These are phyloP conservation scores for Paecilomyces formosus DNA, from an alignment of 2,329 filamentous ascomycete species.

Conservation along the genomic window DNA sequence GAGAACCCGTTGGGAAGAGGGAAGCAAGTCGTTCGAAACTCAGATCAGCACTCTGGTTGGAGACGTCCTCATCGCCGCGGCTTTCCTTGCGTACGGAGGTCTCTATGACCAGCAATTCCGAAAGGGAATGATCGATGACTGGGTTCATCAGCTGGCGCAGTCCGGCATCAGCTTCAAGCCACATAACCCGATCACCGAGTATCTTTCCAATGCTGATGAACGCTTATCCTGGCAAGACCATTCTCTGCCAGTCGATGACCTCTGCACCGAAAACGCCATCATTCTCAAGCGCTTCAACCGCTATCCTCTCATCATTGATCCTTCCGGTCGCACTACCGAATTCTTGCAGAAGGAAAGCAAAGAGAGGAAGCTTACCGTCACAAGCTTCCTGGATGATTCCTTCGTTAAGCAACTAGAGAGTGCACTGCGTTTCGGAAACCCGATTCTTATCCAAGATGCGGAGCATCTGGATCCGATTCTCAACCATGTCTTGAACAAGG, in stretches of 20 bases:
- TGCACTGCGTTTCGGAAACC: slow-evolving; percentile 93
- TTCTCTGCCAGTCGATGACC: slow-evolving; percentile 84
- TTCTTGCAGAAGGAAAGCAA: slow-evolving; percentile 94
- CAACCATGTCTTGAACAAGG: slow-evolving; percentile 98
- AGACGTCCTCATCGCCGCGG: slow-evolving; percentile 91
- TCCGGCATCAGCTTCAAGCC: slow-evolving; percentile 93
- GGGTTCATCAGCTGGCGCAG: slow-evolving; percentile 83
- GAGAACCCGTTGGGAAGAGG: slow-evolving; percentile 87
- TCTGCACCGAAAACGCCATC: slow-evolving; percentile 98
- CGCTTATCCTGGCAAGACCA: slow-evolving; percentile 92
- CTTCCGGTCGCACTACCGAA: slow-evolving; percentile 87
- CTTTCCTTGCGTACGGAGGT: slow-evolving; percentile 93
- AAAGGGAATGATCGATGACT: slow-evolving; percentile 96
- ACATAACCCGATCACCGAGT: slow-evolving; percentile 91
- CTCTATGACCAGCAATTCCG: slow-evolving; percentile 97
- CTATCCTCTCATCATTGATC: slow-evolving; percentile 96
- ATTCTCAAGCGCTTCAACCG: slow-evolving; percentile 96
- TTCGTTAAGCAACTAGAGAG: slow-evolving; percentile 98
- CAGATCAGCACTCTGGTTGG: slow-evolving; percentile 95
- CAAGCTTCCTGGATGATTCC: slow-evolving; percentile 94
- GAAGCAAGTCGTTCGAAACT: slow-evolving; percentile 95
- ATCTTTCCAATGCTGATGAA: slow-evolving; percentile 93
- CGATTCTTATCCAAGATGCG: slow-evolving; percentile 96
- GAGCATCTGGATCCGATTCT: slow-evolving; percentile 95
- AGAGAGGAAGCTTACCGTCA: slow-evolving; percentile 87